Evolutionary conservation across 2,329 filamentous ascomycete genomes (phyloP).

Genomic region (Verticillium longisporum): DNA sequence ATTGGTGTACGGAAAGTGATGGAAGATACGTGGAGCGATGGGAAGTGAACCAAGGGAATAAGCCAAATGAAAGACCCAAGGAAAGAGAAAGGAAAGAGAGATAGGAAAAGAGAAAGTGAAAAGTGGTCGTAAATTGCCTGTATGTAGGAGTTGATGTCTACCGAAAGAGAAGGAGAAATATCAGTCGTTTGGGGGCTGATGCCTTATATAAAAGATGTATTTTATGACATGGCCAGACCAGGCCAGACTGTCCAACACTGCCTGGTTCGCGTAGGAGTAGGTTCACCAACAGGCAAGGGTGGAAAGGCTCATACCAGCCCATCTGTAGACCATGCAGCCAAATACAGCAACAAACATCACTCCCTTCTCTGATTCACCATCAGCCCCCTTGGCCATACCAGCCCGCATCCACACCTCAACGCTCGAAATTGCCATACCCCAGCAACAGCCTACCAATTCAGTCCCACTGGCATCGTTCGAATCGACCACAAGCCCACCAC

Average conservation of each 20-base stretch:
- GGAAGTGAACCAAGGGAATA: not conserved
- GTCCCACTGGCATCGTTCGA: not conserved
- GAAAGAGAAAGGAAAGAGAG: constrained; percentile 13
- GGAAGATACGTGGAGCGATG: constrained; percentile 1
- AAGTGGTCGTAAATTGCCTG: constrained; percentile 2
- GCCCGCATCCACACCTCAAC: not conserved
- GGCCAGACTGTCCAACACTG: not conserved
- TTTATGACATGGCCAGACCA: not conserved
- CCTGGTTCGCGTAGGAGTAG: not conserved
- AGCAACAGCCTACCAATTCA: not conserved
- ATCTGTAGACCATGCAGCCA: not conserved
- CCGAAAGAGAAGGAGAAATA: not conserved
- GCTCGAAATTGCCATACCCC: not conserved
- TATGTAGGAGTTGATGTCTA: not conserved
- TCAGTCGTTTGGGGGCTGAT: not conserved
- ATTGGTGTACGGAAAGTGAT: not conserved
- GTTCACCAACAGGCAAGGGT: not conserved
- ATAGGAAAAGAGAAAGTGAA: constrained; percentile 16
- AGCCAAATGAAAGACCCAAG: constrained; percentile 11
- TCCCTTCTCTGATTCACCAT: not conserved
- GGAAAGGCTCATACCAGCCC: not conserved
- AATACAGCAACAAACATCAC: constrained; percentile 1
- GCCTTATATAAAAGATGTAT: not conserved
- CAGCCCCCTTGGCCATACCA: not conserved
- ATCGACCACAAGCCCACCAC: not conserved